Evolutionary conservation across 139 green algal species (phyloP).

Genomic region (Edaphochlamys debaryana): DNA sequence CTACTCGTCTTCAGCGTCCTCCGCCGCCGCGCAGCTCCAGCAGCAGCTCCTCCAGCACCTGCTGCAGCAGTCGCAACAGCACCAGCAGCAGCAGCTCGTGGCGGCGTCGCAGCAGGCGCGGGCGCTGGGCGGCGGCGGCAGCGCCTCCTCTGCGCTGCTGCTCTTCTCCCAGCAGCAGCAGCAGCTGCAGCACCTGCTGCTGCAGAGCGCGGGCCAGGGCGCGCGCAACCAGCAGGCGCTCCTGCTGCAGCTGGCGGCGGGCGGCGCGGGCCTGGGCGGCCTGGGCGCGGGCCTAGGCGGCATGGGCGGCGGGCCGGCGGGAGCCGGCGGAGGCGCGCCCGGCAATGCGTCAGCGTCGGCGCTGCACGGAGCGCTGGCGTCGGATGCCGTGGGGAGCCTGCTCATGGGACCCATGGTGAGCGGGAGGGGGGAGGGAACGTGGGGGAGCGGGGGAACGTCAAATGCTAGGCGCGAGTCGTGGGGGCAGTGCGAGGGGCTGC

Average conservation of each 20-base stretch:
- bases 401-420: conserved; percentile 29
- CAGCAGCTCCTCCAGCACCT: too few relatives aligned
- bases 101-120: not conserved
- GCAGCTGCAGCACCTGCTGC: conserved; percentile 19
- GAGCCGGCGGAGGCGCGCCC: too few relatives aligned
- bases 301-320: too few relatives aligned
- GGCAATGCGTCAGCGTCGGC: not conserved
- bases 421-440: too few relatives aligned
- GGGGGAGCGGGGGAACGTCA: not conserved
- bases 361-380: not conserved
- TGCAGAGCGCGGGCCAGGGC: conserved; percentile 25
- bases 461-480: too few relatives aligned
- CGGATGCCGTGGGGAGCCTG: conserved; percentile 4
- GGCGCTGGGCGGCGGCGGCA: not conserved
- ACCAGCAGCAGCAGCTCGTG: conserved; percentile 4
- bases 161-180: conserved; percentile 16
- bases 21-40: too few relatives aligned
- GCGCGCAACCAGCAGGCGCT: conserved; percentile 9
- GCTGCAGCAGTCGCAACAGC: not conserved
- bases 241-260: conserved; percentile 3
- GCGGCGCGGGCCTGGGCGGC: too few relatives aligned
- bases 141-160: not conserved
- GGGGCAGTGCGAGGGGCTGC: too few relatives aligned
- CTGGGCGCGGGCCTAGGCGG: too few relatives aligned
- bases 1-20: too few relatives aligned